Evolutionary conservation across 2,329 filamentous ascomycete genomes (phyloP), one percentile per base, ranked within the genome.

Genomic region (Tolypocladium capitatum): DNA sequence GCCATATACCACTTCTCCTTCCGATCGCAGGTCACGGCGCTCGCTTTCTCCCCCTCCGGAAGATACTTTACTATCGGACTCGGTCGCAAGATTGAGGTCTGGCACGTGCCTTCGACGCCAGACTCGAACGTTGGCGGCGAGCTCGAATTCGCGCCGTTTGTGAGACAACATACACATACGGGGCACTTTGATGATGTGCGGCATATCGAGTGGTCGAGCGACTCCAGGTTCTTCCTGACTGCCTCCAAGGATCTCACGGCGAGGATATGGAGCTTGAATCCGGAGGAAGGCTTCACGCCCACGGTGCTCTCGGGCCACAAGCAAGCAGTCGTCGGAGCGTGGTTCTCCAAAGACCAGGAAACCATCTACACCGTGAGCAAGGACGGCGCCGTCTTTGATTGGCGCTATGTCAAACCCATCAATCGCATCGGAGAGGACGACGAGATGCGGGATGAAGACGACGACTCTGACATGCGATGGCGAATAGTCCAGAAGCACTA

Each of bases 1-100:
- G 78, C 84, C 6, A 81, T 98, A 46, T 94, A 97, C 61, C 84
- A 96, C 66, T 96, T 98, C 65, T 90, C 91, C n/a, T 94, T 98
- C 69, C 86, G 84, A 59, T 76, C 79, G n/a, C 71, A 80, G 14
- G 83, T 94, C 35, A 86, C 87, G 14, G 82, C 90, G 0, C 80
- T 98, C 32, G 78, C 86, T 1, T 98, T 98, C 60, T 89, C 92
- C 21, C 90, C 91, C 0, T 94, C 87, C 1, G 92, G 92, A 21
- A 81, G 83, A 44, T 82, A 94, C 67, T 98, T 98, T 60, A 91
- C 85, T 27, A 90, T 91, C 33, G 91, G 84, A 41, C 71, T 96
- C 24, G 91, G 89, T 33, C 79, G 91, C 58, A 84, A 86, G 59
- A 81, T 95, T 50, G 89, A 98, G 71, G 84, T 97, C 56, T 98